Base-by-base conservation (phyloP, 2,329 filamentous ascomycete genomes). In the Capronia epimyces region DNA sequence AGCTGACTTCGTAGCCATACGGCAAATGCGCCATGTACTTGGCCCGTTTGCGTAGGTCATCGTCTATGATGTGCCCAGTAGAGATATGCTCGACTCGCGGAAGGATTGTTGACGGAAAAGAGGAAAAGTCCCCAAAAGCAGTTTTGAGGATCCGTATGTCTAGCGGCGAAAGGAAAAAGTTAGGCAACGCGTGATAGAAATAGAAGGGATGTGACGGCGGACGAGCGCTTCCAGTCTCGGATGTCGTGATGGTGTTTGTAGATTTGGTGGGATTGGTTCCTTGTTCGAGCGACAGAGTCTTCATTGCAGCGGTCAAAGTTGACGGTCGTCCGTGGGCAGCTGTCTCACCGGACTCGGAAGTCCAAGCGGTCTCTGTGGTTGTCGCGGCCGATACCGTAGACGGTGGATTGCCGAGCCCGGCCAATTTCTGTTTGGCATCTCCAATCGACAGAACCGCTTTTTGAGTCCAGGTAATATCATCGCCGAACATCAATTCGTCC, bases 61-160 rank as follows among this genome's bases (percentile, higher is more conserved):
- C 89, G 60, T 96, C 89, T 3, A 96, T 82, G 3, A 89, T 83
- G 64, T 95, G 88, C 1, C 89, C 89, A 1, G 86, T 89, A 0
- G 88, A 93, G 22, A 96, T 86, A 62, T 89, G 88, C 66, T 95
- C 90, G 2, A 96, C 86, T 3, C 87, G 82, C 0, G 90, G 90
- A 8, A 95, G 75, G 13, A 96, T 83, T 0, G 87, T 91, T 0
- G 89, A 86, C 0, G 90, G 90, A 61, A 96, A 95, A 8, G 79
- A 73, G 1, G 84, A 80, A 66, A 93, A 96, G 16, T 84, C 79
- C 2, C 88, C 89, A 64, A 93, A 96, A 39, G 89, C 88, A 1
- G 88, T 82, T 70, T 94, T 95, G 25, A 96, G 74, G 55, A 96
- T 95, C 44, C 90, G 83, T 55, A 96, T 96, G 65, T 96, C 90